phyloP scores from a whole-genome alignment of 2,329 filamentous ascomycete genomes.

The Colletotrichum gigasporum region DNA sequence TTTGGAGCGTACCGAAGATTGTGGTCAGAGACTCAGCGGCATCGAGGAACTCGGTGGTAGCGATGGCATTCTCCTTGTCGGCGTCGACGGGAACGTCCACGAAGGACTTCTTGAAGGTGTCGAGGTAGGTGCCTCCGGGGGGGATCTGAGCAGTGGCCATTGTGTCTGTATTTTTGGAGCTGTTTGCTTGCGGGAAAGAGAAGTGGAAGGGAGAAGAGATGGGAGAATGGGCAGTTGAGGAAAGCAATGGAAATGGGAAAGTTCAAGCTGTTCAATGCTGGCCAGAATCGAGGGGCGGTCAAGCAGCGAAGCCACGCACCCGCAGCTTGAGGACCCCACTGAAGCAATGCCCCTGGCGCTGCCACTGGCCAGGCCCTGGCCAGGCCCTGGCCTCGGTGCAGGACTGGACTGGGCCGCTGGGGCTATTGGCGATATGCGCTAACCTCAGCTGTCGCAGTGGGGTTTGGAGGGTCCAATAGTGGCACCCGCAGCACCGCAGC shows the following conservation, averaged over 20 bases:
- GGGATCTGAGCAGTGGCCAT: conserved; percentile 67
- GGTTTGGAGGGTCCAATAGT: neutral
- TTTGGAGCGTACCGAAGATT: conserved; percentile 75
- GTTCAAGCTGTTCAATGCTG: conserved; percentile 17
- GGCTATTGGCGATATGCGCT: neutral
- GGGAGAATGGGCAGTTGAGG: neutral
- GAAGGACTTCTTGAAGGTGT: conserved; percentile 86
- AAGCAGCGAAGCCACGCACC: conserved; percentile 24
- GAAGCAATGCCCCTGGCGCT: conserved; percentile 14
- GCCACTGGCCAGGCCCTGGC: too few relatives aligned
- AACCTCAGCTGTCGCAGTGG: conserved; percentile 10
- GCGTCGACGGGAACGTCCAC: conserved; percentile 80
- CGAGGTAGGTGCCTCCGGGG: conserved; percentile 81
- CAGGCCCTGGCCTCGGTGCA: too few relatives aligned
- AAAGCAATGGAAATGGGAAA: neutral
- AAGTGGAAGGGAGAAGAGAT: neutral
- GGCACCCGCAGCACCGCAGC: neutral
- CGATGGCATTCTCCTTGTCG: conserved; percentile 78
- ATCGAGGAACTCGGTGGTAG: conserved; percentile 89
- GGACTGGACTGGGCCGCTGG: neutral
- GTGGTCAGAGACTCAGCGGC: conserved; percentile 87
- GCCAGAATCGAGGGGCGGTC: conserved; percentile 28
- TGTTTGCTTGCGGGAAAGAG: neutral
- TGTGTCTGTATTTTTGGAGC: conserved; percentile 37
- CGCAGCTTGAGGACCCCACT: conserved; percentile 11